A percentile compares a stretch with the other conserved stretches of the same genome.
Conservation (phyloP, 495 filamentous ascomycete genomes). For the Sordaria brevicollis region DNA sequence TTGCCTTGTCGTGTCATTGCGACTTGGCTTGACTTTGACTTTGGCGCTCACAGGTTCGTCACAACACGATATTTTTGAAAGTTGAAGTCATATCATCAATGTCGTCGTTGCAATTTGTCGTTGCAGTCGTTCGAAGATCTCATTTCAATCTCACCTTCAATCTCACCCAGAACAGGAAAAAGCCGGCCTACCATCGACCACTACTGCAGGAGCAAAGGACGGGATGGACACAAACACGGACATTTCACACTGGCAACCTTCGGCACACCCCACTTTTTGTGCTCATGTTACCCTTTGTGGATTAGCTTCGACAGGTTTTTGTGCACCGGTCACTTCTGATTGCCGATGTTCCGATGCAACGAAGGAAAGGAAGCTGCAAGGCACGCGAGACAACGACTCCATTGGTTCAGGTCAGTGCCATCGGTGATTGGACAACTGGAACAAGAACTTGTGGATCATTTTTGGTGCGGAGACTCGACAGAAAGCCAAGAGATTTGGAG, state of each 20-base stretch:
- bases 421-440: neutral
- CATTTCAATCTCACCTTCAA: neutral
- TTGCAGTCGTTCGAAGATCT: neutral
- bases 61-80: neutral
- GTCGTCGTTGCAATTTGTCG: too few species aligned
- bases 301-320: neutral
- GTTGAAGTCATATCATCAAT: too few species aligned
- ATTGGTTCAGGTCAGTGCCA: neutral
- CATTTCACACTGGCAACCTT: neutral
- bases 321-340: neutral
- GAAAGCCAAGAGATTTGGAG: neutral
- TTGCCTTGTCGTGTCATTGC: neutral
- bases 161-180: neutral
- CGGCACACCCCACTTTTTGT: neutral
- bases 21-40: neutral
- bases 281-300: neutral
- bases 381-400: neutral
- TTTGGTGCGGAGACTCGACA: neutral
- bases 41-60: neutral
- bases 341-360: neutral
- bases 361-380: neutral
- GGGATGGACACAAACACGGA: neutral
- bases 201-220: neutral
- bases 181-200: neutral
- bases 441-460: neutral